Evolutionary conservation across 768 basidiomycete genomes (phyloP), one percentile per base, ranked within the genome.

Genomic region (Galerina sulciceps): DNA sequence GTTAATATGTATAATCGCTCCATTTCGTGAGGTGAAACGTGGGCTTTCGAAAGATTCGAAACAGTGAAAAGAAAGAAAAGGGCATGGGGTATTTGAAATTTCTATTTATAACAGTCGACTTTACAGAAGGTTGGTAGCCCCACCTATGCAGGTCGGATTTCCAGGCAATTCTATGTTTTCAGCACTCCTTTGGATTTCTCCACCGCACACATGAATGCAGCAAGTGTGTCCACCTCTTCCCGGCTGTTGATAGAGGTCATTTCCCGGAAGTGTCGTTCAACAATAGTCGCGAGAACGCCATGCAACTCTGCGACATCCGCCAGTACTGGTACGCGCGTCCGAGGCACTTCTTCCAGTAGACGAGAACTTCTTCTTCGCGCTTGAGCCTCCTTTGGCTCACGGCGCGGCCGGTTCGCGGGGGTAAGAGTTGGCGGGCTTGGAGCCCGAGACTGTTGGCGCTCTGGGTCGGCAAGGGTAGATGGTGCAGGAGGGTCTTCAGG

Each of bases 181-280:
- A 45, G 58, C 60, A 53, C 56, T 26, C 65, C 76, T 63, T 84
- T 85, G 57, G 76, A 75, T 71, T 84, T 86, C 71, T 88, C 90
- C 49, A 92, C 83, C 14, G 85, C 81, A 64, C 83, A 87, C 89
- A 93, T 89, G 64, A 93, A 93, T 31, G 86, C 83, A 17, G 90
- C 89, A 40, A 93, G 75, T n/a, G 87, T 89, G 59, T 93, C 92
- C 46, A 91, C 86, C 72, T 94, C 92, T 71, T 88, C 87, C 51
- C 87, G 79, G 11, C 79, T 78, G 59, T 71, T 78, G 22, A 80
- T 77, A 15, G 81, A 73, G 11, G 73, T 65, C 57, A 84, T 76
- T 38, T 88, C 85, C 56, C 83, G 78, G 69, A 91, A 93, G 72
- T 94, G 92, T 53, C 79, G 79, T 66, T 91, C 88, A 2, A 86